A percentile compares a stretch with the other conserved stretches of the same genome.
These are phyloP conservation scores for Cucumis variabilis DNA, from an alignment of 331 rosid genomes.

Conservation along the genomic window DNA sequence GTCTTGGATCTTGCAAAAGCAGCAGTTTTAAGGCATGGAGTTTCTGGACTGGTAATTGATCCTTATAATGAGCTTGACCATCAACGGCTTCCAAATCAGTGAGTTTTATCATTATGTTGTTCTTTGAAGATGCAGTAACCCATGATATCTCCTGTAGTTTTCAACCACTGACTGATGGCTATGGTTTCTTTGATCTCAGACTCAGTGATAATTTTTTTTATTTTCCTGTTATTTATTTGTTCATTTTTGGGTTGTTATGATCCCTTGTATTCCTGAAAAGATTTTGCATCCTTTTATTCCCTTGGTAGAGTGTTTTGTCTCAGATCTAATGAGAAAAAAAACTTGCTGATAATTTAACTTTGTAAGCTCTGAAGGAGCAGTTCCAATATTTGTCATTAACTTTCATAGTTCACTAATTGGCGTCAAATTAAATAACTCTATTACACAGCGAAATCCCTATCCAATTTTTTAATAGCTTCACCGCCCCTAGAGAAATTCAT, in stretches of 20 bases:
- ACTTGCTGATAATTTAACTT: background rate
- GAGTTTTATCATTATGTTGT: conserved; percentile 43
- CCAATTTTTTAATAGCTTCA: too few relatives aligned
- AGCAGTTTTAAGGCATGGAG: conserved; percentile 97
- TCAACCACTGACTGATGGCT: background rate
- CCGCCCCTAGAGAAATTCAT: too few relatives aligned
- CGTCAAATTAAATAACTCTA: background rate
- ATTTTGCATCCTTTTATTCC: background rate
- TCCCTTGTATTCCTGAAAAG: background rate
- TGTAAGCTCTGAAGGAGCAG: background rate
- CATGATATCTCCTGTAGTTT: background rate
- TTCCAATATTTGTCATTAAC: background rate
- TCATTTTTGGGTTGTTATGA: conserved; percentile 11
- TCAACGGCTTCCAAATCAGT: conserved; percentile 88
- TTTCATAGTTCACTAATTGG: background rate
- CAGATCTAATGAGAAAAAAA: background rate
- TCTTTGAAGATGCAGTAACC: background rate
- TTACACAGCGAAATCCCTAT: background rate
- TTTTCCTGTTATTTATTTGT: background rate
- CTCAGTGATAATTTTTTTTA: background rate
- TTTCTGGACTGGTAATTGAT: conserved; percentile 96
- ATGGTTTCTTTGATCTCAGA: conserved; percentile 3
- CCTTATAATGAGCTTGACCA: conserved; percentile 99
- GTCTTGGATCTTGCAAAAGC: conserved; percentile 92
- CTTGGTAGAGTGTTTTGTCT: background rate